Conservation (phyloP, 805 yeast species). For the Suhomyces sp. region DNA sequence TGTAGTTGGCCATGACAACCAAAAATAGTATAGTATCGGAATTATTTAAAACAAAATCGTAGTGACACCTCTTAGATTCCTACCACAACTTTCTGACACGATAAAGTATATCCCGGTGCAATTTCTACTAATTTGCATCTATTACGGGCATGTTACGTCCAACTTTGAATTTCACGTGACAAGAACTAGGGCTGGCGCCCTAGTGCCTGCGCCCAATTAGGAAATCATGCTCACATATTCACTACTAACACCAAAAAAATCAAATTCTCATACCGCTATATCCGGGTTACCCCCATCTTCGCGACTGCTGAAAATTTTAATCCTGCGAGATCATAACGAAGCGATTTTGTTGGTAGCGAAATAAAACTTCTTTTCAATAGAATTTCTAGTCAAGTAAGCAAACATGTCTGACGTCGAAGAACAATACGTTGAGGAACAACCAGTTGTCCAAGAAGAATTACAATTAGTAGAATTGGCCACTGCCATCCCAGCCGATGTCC, state of each 20-base stretch:
- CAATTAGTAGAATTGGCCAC: constrained; percentile 87
- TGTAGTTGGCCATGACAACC: neutral
- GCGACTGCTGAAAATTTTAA: constrained; percentile 13
- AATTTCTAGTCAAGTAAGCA: constrained; percentile 10
- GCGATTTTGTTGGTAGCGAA: neutral
- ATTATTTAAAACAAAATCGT: neutral
- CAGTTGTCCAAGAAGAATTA: constrained; percentile 83
- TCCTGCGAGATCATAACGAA: constrained; percentile 1
- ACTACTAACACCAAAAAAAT: constrained; percentile 5
- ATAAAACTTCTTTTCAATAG: constrained; percentile 5
- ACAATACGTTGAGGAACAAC: constrained; percentile 51
- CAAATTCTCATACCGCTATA: constrained; percentile 14
- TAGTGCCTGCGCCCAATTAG: constrained; percentile 9
- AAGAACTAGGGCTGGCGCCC: constrained; percentile 13
- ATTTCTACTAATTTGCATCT: neutral
- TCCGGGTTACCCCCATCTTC: constrained; percentile 14
- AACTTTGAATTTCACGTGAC: constrained; percentile 11
- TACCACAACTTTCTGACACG: neutral
- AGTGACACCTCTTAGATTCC: neutral
- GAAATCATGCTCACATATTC: constrained; percentile 13
- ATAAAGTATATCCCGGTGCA: neutral
- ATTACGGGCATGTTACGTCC: neutral
- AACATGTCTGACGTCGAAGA: constrained; percentile 86
- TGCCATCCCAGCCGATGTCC: constrained; percentile 94
- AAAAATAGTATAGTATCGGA: neutral